phyloP scores from a whole-genome alignment of 2,329 filamentous ascomycete genomes.

The Colletotrichum godetiae region DNA sequence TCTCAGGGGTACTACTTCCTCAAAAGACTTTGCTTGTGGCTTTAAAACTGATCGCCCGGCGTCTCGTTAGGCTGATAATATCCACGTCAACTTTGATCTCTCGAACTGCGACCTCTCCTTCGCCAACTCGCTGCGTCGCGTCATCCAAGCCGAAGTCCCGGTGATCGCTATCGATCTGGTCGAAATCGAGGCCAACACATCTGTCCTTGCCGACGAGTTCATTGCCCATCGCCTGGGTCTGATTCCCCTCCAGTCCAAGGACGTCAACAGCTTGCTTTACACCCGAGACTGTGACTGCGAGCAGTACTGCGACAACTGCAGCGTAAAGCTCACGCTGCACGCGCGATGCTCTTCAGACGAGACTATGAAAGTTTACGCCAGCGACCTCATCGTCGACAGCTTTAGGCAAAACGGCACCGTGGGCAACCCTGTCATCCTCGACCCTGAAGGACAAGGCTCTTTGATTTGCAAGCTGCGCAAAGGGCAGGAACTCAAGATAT shows the following conservation, averaged over 20 bases:
- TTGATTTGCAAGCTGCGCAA: constrained; percentile 91
- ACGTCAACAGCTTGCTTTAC: constrained; percentile 85
- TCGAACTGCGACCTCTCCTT: constrained; percentile 90
- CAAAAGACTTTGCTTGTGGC: background rate
- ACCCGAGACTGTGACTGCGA: constrained; percentile 97
- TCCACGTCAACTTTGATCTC: constrained; percentile 91
- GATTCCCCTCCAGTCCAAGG: constrained; percentile 86
- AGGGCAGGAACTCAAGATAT: constrained; percentile 90
- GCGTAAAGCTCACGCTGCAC: constrained; percentile 84
- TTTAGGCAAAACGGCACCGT: constrained; percentile 78
- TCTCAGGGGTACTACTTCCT: constrained; percentile 61
- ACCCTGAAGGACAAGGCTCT: constrained; percentile 83
- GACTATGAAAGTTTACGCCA: constrained; percentile 93
- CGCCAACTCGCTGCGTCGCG: constrained; percentile 90
- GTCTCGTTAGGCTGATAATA: constrained; percentile 74
- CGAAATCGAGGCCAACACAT: constrained; percentile 91
- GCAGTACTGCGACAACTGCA: constrained; percentile 92
- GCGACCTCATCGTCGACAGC: constrained; percentile 81
- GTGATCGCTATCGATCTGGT: constrained; percentile 96
- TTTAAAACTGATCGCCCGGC: constrained; percentile 31
- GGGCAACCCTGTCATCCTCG: constrained; percentile 84
- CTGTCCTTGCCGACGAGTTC: constrained; percentile 97
- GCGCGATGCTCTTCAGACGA: constrained; percentile 87
- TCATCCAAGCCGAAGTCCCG: constrained; percentile 93
- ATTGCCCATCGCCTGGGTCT: constrained; percentile 92